Evolutionary conservation across 768 basidiomycete genomes (phyloP), one percentile per base, ranked within the genome.

Genomic region (Lactarius akahatsu): DNA sequence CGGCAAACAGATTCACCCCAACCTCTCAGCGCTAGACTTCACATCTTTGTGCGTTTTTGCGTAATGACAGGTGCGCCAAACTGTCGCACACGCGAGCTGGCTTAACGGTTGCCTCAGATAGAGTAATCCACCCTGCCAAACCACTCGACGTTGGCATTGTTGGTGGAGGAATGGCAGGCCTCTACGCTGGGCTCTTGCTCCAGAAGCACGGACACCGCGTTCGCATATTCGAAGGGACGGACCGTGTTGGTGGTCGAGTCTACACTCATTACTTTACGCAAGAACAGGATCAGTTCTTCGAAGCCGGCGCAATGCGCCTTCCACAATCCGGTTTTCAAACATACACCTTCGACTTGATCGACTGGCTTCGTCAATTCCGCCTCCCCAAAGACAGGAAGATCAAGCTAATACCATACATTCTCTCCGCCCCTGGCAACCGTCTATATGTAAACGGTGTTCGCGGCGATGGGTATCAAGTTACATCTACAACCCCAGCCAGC

Each of bases 231-330:
- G 70, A 70, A 32, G 61, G 41, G 26, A 23, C 64, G 2, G 63
- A 63, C 34, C 70, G 70, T 50, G 28, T 70, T 23, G 70, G 70
- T 30, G 70, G 70, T 8, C 70, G 70, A 11, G 36, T 70, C 34
- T 57, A 63, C 30, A 70, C 70, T 0, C 68, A 69, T 47, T 69
- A 67, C 58, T 70, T 70, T 59, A 66, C 43, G 9, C 58, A 69
- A 36, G 68, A 70, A 15, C 23, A 63, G 15, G 66, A 70, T 26
- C 70, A 70, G 57, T 70, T 63, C 50, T 70, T 65, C 34, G 70
- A 70, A 43, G 70, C 70, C 3, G 70, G 70, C 34, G 70, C 70
- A 20, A 70, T 69, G 70, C 70, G 70, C 32, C 69, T 70, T 50
- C 70, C 70, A 1, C 61, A 57, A 20, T 70, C 69, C n/a, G 11